Evolutionary conservation across 306 rosid species (phyloP), one percentile per base, ranked within the genome.

Genomic region (Vigna nakashimae): DNA sequence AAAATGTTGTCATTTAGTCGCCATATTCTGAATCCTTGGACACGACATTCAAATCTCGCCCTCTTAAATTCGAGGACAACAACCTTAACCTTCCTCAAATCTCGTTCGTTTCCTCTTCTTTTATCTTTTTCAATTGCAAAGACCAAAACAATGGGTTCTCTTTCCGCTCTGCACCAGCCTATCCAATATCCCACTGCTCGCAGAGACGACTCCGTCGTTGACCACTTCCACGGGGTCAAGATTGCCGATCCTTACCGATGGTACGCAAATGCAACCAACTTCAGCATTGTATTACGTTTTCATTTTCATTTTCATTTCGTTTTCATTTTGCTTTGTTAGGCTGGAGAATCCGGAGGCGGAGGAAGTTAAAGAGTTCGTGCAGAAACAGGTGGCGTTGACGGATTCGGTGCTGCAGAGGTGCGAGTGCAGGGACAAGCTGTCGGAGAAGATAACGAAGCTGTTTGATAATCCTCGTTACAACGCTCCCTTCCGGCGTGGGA

Each of bases 271-370:
- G 5, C 20, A 17, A 9, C 28, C 60, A 18, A 20, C 60, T 55
- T 1, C 30, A 4, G 1, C 13, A 1, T 9, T 10, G 0, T 0
- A 24, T 12, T 12, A 12, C 50, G 13, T 45, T 10, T 45, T 12
- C 50, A 1, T 45, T 52, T 52, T 52, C 12, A 8, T 59, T 59
- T 12, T 58, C n/a, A 3, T 56, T 56, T 28, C 22, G 6, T 6
- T 57, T 26, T 26, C 26, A 13, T 24, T 56, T 57, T 36, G 36
- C 28, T 48, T 26, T 75, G 20, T 46, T 50, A 92, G 98, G 99
- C 98, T 95, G 45, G 99, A 95, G 74, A 89, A 91, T 87, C 97
- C 98, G 24, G 97, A 95, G 46, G 86, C 92, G 0, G 91, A 95
- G 56, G 88, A 92, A 88, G 97, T 94, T 9, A 89, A 88, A 65